phyloP scores from a whole-genome alignment of 345 rosid genomes.

The Linum trigynum region DNA sequence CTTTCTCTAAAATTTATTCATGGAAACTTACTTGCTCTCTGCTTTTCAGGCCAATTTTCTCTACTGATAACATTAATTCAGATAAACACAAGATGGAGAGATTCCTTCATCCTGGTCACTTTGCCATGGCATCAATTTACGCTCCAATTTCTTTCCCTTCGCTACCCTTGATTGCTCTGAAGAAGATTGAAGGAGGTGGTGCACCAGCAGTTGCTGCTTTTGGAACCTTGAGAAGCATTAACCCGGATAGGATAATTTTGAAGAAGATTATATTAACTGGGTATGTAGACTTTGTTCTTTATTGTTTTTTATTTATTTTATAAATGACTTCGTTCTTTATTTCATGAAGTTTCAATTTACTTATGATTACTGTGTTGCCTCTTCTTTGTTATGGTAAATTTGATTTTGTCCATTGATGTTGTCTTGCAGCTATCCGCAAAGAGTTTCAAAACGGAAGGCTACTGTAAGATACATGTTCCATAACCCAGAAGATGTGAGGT shows the following conservation, averaged over 20 bases:
- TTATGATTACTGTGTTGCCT: not conserved
- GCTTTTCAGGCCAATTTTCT: constrained; percentile 71
- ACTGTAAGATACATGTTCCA: constrained; percentile 84
- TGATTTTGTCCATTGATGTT: not conserved
- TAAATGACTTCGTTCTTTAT: not conserved
- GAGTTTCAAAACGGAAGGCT: constrained; percentile 78
- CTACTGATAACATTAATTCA: constrained; percentile 61
- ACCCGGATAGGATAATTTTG: constrained; percentile 71
- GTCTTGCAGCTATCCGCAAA: constrained; percentile 78
- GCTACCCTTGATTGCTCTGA: constrained; percentile 74
- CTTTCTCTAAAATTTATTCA: not conserved
- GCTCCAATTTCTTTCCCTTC: constrained; percentile 82
- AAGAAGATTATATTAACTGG: constrained; percentile 91
- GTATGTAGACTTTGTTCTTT: constrained; percentile 26
- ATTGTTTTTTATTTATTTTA: not conserved
- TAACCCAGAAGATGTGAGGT: constrained; percentile 87
- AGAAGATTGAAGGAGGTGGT: constrained; percentile 35
- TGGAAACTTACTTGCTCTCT: not conserved
- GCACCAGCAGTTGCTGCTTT: constrained; percentile 68
- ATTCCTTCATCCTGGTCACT: constrained; percentile 75
- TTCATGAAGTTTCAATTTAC: not conserved
- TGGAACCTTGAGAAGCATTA: constrained; percentile 76
- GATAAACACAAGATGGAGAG: constrained; percentile 98
- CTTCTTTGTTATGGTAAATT: not conserved
- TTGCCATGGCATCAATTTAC: constrained; percentile 68